Base-by-base conservation (phyloP, 2,329 filamentous ascomycete species). In the Claviceps citrina region DNA sequence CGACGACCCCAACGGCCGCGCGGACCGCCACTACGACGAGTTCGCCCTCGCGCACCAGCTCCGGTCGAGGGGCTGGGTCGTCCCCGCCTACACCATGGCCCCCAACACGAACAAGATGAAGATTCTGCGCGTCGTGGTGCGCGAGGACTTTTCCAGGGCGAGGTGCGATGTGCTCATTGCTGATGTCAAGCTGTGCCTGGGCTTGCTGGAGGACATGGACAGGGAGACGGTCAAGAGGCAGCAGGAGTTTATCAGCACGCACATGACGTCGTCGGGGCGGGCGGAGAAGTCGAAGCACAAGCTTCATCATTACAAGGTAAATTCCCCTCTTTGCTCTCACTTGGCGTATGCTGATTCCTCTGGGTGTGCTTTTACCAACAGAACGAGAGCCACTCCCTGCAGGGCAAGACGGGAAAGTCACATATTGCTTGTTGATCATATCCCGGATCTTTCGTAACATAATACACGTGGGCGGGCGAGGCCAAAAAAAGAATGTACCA, bases 71-170 rank as follows among this genome's bases (percentile, higher is more conserved):
- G 84, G 84, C 32, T 96, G 89, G 89, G 81, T 95, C 24, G 84
- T 95, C 0, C 89, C 89, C 0, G 89, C 89, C 0, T 96, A 96
- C 64, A 96, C 87, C 30, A 95, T 95, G 89, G 89, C 89, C 1
- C 87, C 87, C 15, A 71, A 93, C 56, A 86, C 84, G 15, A 68
- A 84, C 41, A 67, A 77, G 47, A 70, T 95, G 54, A 93, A 94
- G 71, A 80, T 96, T 73, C 76, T 95, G 67, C 79, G 89, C 28
- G 76, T 95, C 4, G 89, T 96, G 1, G 84, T 95, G 4, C 76
- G 89, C 38, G 89, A 95, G 61, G 89, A 95, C 62, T 95, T 96
- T 51, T 83, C 77, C 35, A 78, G 81, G 58, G 77, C 70, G 49
- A 73, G 87, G 30, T 93, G 85, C 54, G 86, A 96, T 54, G 67